Conservation (phyloP, 129 eudicot species). For the Ambrosia artemisiifolia region DNA sequence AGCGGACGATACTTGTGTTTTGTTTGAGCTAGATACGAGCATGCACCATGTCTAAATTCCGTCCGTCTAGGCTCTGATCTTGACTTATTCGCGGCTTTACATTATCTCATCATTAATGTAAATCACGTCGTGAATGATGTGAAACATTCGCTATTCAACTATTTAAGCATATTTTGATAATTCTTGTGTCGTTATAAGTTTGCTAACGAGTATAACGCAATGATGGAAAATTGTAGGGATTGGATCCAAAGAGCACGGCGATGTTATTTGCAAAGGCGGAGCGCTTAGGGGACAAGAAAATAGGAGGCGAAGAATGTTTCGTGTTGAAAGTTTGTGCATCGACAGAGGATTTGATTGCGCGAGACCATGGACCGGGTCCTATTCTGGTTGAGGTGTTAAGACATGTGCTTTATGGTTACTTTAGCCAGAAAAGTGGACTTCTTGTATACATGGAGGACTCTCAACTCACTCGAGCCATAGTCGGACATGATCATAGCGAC, state of each 20-base stretch:
- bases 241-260: slow-evolving; percentile 63
- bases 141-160: too few species aligned
- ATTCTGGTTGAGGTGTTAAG: slow-evolving; percentile 50
- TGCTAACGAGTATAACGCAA: not conserved
- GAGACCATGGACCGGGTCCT: slow-evolving; percentile 44
- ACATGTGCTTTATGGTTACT: slow-evolving; percentile 66
- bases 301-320: slow-evolving; percentile 67
- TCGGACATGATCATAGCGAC: not conserved
- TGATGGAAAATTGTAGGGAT: slow-evolving; percentile 43
- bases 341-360: slow-evolving; percentile 39
- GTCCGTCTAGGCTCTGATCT: too few species aligned
- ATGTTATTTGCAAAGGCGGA: slow-evolving; percentile 49
- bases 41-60: too few species aligned
- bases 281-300: slow-evolving; percentile 54
- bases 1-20: not conserved
- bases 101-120: too few species aligned
- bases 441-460: slow-evolving; percentile 68
- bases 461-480: slow-evolving; percentile 50
- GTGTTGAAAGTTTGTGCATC: slow-evolving; percentile 55
- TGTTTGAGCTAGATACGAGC: not conserved
- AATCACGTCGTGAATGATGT: too few species aligned
- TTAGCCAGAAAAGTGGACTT: slow-evolving; percentile 67
- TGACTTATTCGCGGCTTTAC: too few species aligned
- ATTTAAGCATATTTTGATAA: too few species aligned
- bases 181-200: not conserved